Conservation (phyloP, 2,329 filamentous ascomycete species). For the Diplodia seriata region DNA sequence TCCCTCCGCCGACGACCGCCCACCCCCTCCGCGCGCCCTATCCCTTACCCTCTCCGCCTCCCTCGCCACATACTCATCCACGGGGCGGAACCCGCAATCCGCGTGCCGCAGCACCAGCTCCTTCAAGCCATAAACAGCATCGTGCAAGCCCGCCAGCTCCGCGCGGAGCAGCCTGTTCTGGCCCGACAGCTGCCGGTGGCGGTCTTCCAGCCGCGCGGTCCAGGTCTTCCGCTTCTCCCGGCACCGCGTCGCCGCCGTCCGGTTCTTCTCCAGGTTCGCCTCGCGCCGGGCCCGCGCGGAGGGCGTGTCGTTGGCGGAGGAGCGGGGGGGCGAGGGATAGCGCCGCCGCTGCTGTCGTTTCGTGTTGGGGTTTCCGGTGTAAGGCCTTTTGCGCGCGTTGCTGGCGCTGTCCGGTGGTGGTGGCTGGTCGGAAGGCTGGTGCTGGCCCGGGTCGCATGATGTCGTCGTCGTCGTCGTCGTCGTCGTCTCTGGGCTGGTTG, state of each 20-base stretch:
- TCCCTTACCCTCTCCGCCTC: background rate
- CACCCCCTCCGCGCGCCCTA: too few species aligned
- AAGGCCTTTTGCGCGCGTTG: too few species aligned
- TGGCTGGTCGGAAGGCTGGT: too few species aligned
- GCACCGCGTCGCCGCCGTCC: slow-evolving; percentile 71
- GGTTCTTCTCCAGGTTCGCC: slow-evolving; percentile 69
- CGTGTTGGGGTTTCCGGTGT: too few species aligned
- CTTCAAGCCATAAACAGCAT: slow-evolving; percentile 5
- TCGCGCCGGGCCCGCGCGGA: slow-evolving; percentile 52
- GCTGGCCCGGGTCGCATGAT: too few species aligned
- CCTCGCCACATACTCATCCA: slow-evolving; percentile 35
- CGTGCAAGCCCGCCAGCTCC: background rate
- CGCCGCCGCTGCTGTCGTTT: too few species aligned
- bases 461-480: too few species aligned
- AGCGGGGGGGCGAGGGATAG: too few species aligned
- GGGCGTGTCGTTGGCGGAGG: background rate
- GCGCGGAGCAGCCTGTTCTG: slow-evolving; percentile 41
- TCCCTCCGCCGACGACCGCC: too few species aligned
- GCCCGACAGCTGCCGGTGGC: slow-evolving; percentile 40
- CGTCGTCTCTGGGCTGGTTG: too few species aligned
- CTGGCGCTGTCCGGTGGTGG: too few species aligned
- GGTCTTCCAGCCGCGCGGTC: slow-evolving; percentile 53
- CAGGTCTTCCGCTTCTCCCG: slow-evolving; percentile 67
- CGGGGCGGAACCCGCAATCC: slow-evolving; percentile 9
- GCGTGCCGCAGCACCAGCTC: slow-evolving; percentile 40